Percentiles rank a stretch among this genome's conserved stretches.
phyloP scores from a whole-genome alignment of 2,329 filamentous ascomycete species.

The Stromatinia cepivora region DNA sequence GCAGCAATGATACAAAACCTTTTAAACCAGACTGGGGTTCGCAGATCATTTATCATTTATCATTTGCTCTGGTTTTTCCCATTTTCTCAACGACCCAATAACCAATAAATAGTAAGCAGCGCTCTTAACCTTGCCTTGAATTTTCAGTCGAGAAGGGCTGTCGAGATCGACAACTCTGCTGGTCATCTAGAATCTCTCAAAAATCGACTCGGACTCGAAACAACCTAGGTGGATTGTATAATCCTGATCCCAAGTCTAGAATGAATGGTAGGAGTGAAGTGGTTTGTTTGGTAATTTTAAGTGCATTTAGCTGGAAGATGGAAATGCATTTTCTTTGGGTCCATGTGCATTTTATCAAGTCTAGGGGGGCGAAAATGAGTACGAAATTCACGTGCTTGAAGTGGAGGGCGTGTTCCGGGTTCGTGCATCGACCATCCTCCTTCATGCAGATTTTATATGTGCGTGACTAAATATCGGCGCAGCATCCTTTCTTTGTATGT shows the following conservation, averaged over 20 bases:
- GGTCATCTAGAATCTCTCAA: neutral
- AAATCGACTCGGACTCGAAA: neutral
- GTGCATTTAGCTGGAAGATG: slow-evolving; percentile 2
- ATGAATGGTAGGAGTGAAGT: neutral
- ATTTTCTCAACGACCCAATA: neutral
- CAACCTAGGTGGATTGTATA: neutral
- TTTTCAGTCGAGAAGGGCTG: neutral
- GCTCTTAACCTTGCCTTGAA: neutral
- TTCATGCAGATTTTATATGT: slow-evolving; percentile 18
- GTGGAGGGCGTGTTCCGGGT: slow-evolving; percentile 17
- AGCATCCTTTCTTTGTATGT: slow-evolving; percentile 6
- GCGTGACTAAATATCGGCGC: slow-evolving; percentile 21
- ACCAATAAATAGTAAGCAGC: slow-evolving; percentile 2
- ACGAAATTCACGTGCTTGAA: slow-evolving; percentile 20
- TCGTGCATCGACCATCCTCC: slow-evolving; percentile 7
- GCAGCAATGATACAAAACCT: neutral
- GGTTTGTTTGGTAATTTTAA: slow-evolving; percentile 6
- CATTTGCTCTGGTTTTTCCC: neutral
- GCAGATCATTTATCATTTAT: neutral
- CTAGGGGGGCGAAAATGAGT: neutral
- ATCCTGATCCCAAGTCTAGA: neutral
- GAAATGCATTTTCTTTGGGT: neutral
- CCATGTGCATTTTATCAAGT: neutral
- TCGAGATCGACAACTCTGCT: slow-evolving; percentile 17
- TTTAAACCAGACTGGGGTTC: neutral